Evolutionary conservation across 106 monocot species (phyloP), one percentile per base, ranked within the genome.

Genomic region (Allium cepa): DNA sequence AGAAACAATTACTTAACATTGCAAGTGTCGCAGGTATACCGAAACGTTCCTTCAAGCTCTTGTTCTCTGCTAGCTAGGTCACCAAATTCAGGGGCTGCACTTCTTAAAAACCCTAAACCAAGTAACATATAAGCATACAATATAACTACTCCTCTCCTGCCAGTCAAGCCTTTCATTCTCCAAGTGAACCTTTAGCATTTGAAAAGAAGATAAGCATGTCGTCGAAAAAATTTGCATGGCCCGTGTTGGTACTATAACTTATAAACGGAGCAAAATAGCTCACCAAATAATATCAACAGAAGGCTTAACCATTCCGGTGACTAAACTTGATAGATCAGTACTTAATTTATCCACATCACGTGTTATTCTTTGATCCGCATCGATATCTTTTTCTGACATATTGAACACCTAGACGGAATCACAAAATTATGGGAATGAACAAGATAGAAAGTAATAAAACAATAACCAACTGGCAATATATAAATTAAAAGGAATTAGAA

Each of bases 251-350:
- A 47, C 4, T 46, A 56, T 10, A 10, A 64, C 49, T 52, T 36
- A 36, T 36, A 5, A 36, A 5, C 36, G 36, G 36, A 36, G 36
- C 36, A 57, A 57, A 66, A 63, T 57, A 55, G 85, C 89, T 76
- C 70, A 99, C 99, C 99, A 99, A 79, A 99, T 68, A 64, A 99
- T 93, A 69, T 99, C 99, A 75, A 99, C 90, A 49, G 85, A 79
- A 60, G 93, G 93, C 67, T 99, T 99, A 67, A 99, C 92, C 90
- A 93, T 84, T 61, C 99, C 99, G 75, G 99, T 99, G 15, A 93
- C 90, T 50, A 99, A 72, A 62, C 93, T 81, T 50, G 99, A 87
- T 28, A 99, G 77, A 51, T 93, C 99, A 63, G 72, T 71, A 17
- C 93, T 87, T 71, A 99, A 80, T 74, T 99, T 99, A 53, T 99